Base-by-base conservation (phyloP, 805 yeast species). In the Clavispora asparagi region DNA sequence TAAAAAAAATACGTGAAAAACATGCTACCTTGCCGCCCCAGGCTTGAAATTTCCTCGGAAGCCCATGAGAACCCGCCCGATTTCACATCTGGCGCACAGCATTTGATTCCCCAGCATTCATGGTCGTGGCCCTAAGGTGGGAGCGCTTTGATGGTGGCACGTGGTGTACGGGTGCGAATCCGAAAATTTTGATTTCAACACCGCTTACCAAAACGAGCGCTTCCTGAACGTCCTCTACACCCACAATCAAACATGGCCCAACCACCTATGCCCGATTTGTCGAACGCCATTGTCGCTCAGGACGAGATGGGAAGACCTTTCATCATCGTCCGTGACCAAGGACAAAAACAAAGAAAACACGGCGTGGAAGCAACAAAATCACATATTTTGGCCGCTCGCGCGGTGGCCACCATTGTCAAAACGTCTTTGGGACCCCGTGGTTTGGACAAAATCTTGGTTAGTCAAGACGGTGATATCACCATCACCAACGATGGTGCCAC, bases 251-350 rank as follows among this genome's bases (percentile, higher is more conserved):
- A 44, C 43, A 54, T 54, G 58, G 58, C 58, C 17, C 55, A 54
- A 41, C 48, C 35, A 10, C 53, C 50, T 49, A 78, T 82, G 86
- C 96, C 97, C 36, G 99, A 94, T 67, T 75, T 94, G 78, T 91
- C 98, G 56, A 94, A 95, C 62, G 99, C 99, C 68, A 90, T 94
- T 59, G 89, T 94, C 74, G 98, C 99, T 4, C 99, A 92, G 69
- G 99, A 94, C 66, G 99, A 94, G 68, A 88, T 87, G 91, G 99
- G 99, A 17, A 84, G 99, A 68, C 99, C 99, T 17, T 89, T 94
- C 65, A 92, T 94, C 62, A 94, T 94, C 64, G 99, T 94, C 44
- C 82, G 94, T 64, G 99, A 94, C 64, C 80, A 70, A 61, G 82
- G 80, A 32, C 64, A 66, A 89, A 94, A 64, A 90, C 97, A 51